Conservation (phyloP, 2,329 filamentous ascomycete genomes). For the Botrytis squamosa region DNA sequence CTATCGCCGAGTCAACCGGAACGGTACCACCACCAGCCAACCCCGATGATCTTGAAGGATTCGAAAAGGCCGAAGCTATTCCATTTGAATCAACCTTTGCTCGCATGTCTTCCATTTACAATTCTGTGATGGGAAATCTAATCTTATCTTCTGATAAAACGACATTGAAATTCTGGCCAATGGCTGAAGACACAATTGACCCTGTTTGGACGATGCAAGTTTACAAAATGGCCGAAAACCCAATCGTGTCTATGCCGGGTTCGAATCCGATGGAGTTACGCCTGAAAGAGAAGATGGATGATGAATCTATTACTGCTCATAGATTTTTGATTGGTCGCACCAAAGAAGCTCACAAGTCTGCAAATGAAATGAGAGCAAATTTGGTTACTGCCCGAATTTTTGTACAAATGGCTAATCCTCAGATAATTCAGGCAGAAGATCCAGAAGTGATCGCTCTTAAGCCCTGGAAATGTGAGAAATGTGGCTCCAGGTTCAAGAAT, state of each 20-base stretch:
- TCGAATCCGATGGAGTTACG: constrained; percentile 38
- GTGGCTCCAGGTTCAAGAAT: constrained; percentile 37
- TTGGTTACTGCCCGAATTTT: constrained; percentile 32
- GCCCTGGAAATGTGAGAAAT: constrained; percentile 37
- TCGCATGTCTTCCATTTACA: constrained; percentile 31
- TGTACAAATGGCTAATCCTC: constrained; percentile 25
- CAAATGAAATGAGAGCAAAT: constrained; percentile 34
- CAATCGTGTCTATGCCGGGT: constrained; percentile 33
- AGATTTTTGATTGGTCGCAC: constrained; percentile 32
- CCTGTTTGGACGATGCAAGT: constrained; percentile 29
- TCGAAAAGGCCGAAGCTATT: constrained; percentile 24
- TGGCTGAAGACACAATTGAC: constrained; percentile 21
- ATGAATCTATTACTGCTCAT: constrained; percentile 25
- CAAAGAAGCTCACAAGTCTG: constrained; percentile 24
- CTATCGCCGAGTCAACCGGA: no score
- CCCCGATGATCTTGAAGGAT: constrained; percentile 6
- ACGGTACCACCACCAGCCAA: not conserved
- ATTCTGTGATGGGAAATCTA: constrained; percentile 33
- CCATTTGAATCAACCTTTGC: constrained; percentile 23
- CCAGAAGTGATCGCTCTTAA: constrained; percentile 28
- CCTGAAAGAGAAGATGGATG: constrained; percentile 26
- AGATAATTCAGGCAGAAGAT: constrained; percentile 17
- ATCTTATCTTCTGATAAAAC: constrained; percentile 32
- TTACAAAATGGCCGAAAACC: constrained; percentile 29
- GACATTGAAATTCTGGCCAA: constrained; percentile 29